Evolutionary conservation across 192 early-diverging fungal genomes (phyloP).

Genomic region (Coemansia sp.): DNA sequence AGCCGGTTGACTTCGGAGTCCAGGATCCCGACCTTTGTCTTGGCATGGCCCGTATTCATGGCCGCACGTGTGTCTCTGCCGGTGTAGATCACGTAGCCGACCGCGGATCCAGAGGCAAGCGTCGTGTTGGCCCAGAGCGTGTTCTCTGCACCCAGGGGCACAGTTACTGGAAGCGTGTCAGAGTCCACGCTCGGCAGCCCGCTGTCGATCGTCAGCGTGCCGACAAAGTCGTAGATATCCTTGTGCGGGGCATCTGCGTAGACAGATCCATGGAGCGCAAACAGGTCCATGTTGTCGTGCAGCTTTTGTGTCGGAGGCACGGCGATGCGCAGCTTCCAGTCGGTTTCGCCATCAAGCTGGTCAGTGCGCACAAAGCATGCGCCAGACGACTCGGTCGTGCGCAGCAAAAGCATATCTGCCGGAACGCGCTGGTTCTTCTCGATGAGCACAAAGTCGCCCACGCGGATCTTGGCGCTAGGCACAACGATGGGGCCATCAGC

Average conservation of each 20-base stretch:
- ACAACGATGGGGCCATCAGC: constrained; percentile 59
- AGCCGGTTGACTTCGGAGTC: constrained; percentile 90
- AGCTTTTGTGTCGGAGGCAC: constrained; percentile 80
- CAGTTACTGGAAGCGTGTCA: constrained; percentile 21
- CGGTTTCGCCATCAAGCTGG: constrained; percentile 96
- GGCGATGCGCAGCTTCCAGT: constrained; percentile 93
- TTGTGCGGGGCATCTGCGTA: constrained; percentile 92
- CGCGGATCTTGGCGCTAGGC: constrained; percentile 79
- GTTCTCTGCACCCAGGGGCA: constrained; percentile 83
- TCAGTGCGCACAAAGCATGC: constrained; percentile 96
- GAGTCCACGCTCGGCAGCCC: constrained; percentile 1
- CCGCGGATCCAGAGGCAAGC: constrained; percentile 83
- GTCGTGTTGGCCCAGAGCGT: constrained; percentile 96
- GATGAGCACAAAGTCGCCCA: constrained; percentile 85
- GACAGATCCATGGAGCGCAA: constrained; percentile 66
- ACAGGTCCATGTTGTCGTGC: constrained; percentile 59
- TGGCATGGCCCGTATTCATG: constrained; percentile 92
- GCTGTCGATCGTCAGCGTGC: constrained; percentile 59
- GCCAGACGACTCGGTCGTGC: constrained; percentile 79
- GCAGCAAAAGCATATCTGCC: constrained; percentile 85
- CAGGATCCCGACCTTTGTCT: constrained; percentile 87
- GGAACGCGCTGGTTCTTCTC: constrained; percentile 90
- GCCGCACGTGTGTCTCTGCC: constrained; percentile 92
- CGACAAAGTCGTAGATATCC: constrained; percentile 91
- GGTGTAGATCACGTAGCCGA: constrained; percentile 88